A percentile compares a stretch with the other conserved stretches of the same genome.
Conservation (phyloP, 345 rosid genomes). For the Populus euphratica region DNA sequence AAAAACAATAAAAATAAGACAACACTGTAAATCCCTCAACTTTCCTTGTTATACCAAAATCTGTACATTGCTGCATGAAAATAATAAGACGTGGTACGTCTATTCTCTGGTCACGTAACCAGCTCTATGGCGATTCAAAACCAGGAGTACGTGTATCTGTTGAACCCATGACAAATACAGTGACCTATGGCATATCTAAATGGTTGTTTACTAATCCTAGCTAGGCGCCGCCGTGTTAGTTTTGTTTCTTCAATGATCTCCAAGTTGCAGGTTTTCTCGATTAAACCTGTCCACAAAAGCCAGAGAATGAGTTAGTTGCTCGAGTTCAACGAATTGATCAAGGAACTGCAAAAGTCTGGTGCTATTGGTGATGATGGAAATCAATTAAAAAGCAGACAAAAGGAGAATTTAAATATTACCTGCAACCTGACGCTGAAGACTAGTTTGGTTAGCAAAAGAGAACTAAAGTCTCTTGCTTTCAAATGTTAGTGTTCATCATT, state of each 20-base stretch:
- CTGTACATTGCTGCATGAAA: background rate
- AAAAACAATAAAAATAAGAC: no score
- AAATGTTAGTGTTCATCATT: conserved; percentile 24
- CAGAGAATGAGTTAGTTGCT: background rate
- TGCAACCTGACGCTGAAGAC: conserved; percentile 32
- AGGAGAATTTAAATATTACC: conserved; percentile 25
- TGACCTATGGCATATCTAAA: background rate
- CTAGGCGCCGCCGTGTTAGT: background rate
- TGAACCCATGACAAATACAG: background rate
- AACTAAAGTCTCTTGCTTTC: background rate
- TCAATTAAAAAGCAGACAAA: background rate
- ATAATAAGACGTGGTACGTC: background rate
- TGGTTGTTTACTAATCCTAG: background rate
- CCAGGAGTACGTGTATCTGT: background rate
- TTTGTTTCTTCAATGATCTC: conserved; percentile 6
- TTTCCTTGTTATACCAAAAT: background rate
- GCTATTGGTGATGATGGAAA: background rate
- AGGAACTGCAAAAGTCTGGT: no score
- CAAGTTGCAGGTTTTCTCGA: background rate
- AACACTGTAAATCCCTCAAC: background rate
- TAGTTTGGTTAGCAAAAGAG: conserved; percentile 16
- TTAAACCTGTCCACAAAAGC: conserved; percentile 2
- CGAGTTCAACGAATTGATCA: background rate
- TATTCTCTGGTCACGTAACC: background rate
- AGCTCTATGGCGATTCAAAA: background rate